phyloP scores from a whole-genome alignment of 2,329 filamentous ascomycete genomes.

The Colletotrichum sp. region DNA sequence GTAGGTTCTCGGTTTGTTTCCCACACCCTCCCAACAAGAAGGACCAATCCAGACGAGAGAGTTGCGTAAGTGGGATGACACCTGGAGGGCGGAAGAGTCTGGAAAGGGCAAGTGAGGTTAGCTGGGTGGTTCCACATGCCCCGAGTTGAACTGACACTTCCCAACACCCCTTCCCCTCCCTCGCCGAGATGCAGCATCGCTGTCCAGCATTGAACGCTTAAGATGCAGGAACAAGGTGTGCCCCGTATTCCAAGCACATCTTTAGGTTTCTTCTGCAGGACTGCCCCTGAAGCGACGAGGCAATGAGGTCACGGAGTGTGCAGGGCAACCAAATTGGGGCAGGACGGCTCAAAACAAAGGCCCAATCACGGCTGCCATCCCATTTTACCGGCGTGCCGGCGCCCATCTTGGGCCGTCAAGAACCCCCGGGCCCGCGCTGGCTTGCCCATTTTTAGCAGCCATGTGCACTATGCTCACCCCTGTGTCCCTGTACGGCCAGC shows the following conservation, averaged over 20 bases:
- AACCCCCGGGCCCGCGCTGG: neutral
- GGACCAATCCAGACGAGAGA: neutral
- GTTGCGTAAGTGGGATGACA: neutral
- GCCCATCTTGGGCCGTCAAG: neutral
- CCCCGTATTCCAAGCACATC: neutral
- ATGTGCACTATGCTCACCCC: neutral
- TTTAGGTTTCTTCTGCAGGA: neutral
- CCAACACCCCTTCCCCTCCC: neutral
- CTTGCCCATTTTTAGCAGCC: slow-evolving; percentile 2
- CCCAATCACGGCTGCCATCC: slow-evolving; percentile 12
- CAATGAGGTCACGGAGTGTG: neutral
- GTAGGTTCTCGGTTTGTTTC: neutral
- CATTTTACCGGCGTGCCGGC: slow-evolving; percentile 3
- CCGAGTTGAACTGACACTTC: neutral
- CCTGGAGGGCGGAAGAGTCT: neutral
- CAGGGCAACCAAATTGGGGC: neutral
- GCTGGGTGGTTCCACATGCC: neutral
- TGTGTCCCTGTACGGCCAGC: neutral
- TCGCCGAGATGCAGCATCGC: neutral
- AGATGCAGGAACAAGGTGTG: slow-evolving; percentile 11
- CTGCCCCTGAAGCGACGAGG: neutral
- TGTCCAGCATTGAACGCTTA: neutral
- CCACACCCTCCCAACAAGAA: neutral
- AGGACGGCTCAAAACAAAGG: neutral
- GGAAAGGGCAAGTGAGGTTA: neutral